phyloP scores from a whole-genome alignment of 2,329 filamentous ascomycete genomes.

The Camillea tinctor region DNA sequence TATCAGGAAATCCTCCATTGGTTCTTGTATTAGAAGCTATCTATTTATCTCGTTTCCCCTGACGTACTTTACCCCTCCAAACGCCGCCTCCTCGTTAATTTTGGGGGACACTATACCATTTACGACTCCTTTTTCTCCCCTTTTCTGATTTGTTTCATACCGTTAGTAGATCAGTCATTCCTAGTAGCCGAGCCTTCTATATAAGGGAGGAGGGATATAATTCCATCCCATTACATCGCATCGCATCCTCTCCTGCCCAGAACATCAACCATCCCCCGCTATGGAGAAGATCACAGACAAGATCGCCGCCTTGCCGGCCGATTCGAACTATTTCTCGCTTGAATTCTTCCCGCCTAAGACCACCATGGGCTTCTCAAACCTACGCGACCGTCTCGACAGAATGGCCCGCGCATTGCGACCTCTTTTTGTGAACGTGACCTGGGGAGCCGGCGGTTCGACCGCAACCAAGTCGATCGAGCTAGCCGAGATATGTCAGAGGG shows the following conservation, averaged over 20 bases:
- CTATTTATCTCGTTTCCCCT: neutral
- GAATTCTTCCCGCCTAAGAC: slow-evolving; percentile 99
- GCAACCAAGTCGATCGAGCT: slow-evolving; percentile 88
- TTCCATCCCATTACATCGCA: neutral
- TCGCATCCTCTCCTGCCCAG: neutral
- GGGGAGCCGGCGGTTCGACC: slow-evolving; percentile 94
- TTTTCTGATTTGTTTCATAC: no score
- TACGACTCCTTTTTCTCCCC: neutral
- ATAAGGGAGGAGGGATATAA: neutral
- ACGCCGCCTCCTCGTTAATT: neutral
- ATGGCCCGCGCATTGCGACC: slow-evolving; percentile 91
- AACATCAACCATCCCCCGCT: slow-evolving; percentile 7
- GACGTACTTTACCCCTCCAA: neutral
- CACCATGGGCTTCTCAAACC: slow-evolving; percentile 89
- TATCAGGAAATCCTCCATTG: neutral
- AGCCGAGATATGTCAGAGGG: slow-evolving; percentile 90
- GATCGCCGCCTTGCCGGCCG: slow-evolving; percentile 82
- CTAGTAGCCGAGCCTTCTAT: no score
- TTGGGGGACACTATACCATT: neutral
- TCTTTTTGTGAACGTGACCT: slow-evolving; percentile 95
- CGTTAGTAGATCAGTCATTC: no score
- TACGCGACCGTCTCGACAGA: slow-evolving; percentile 87
- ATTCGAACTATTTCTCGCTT: slow-evolving; percentile 87
- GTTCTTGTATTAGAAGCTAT: neutral
- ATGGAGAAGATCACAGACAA: slow-evolving; percentile 95